Conservation (phyloP, 1,139 yeast species). For the Yamadazyma triangularis region DNA sequence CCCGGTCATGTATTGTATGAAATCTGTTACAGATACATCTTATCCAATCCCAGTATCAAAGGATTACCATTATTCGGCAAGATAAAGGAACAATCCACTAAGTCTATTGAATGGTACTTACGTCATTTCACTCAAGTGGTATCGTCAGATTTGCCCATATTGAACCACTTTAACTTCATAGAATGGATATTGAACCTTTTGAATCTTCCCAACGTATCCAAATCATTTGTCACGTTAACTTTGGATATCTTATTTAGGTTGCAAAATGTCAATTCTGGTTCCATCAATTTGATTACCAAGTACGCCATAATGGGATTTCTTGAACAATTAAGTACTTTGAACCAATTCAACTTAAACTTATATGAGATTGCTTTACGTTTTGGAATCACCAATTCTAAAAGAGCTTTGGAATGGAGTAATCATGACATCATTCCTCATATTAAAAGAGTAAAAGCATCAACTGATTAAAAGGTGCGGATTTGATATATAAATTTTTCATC, state of each 20-base stretch:
- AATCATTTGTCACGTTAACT: slow-evolving; percentile 29
- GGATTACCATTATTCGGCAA: slow-evolving; percentile 60
- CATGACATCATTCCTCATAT: slow-evolving; percentile 41
- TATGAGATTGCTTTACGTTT: slow-evolving; percentile 46
- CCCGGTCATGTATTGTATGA: slow-evolving; percentile 77
- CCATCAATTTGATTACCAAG: slow-evolving; percentile 57
- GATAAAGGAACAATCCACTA: slow-evolving; percentile 8
- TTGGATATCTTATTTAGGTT: slow-evolving; percentile 43
- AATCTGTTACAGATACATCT: slow-evolving; percentile 55
- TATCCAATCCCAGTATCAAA: slow-evolving; percentile 53
- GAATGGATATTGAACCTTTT: slow-evolving; percentile 64
- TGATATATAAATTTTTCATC: too few species aligned
- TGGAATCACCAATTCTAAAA: slow-evolving; percentile 41
- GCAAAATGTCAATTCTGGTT: slow-evolving; percentile 57
- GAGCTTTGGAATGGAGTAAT: slow-evolving; percentile 58
- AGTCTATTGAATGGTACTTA: slow-evolving; percentile 11
- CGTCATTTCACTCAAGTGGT: slow-evolving; percentile 3
- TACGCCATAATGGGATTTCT: slow-evolving; percentile 52
- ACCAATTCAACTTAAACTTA: slow-evolving; percentile 34
- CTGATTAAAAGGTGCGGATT: too few species aligned
- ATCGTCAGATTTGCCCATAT: slow-evolving; percentile 6
- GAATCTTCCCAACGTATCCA: slow-evolving; percentile 44
- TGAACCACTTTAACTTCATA: slow-evolving; percentile 20
- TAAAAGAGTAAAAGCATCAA: slow-evolving; percentile 29
- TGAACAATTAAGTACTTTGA: slow-evolving; percentile 33